phyloP scores from a whole-genome alignment of 106 monocot genomes.

The Dioscorea alata region DNA sequence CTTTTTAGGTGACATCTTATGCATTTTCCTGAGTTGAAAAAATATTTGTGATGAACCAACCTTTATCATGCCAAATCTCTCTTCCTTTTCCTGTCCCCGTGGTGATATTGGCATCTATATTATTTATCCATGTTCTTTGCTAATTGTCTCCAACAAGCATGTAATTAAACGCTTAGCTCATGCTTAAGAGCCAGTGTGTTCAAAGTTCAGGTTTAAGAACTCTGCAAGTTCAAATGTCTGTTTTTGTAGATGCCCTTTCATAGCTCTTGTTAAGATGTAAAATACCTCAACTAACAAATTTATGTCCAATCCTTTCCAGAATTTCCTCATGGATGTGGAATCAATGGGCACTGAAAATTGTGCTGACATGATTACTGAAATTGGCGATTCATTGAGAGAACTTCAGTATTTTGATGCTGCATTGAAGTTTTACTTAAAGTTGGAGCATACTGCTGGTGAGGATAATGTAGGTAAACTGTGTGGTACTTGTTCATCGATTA shows the following conservation, averaged over 20 bases:
- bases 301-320: slow-evolving; percentile 24
- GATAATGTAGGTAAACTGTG: slow-evolving; percentile 31
- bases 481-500: not conserved
- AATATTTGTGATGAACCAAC: too few relatives aligned
- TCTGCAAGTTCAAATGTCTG: not conserved
- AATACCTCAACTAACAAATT: not conserved
- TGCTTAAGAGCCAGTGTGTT: not conserved
- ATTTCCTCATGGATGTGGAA: slow-evolving; percentile 36
- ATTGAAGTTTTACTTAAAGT: slow-evolving; percentile 59
- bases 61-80: too few relatives aligned
- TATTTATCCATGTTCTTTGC: not conserved
- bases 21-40: too few relatives aligned
- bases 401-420: slow-evolving; percentile 57
- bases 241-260: too few relatives aligned
- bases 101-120: not conserved
- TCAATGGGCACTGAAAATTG: slow-evolving; percentile 30
- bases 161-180: not conserved
- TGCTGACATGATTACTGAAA: slow-evolving; percentile 48
- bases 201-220: not conserved
- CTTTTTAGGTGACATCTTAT: not conserved
- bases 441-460: slow-evolving; percentile 27
- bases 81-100: too few relatives aligned
- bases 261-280: not conserved
- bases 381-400: slow-evolving; percentile 48
- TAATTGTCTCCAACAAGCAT: too few relatives aligned